These are phyloP conservation scores for Rachicladosporium sp. DNA, from an alignment of 2,329 filamentous ascomycete species.

Conservation along the genomic window DNA sequence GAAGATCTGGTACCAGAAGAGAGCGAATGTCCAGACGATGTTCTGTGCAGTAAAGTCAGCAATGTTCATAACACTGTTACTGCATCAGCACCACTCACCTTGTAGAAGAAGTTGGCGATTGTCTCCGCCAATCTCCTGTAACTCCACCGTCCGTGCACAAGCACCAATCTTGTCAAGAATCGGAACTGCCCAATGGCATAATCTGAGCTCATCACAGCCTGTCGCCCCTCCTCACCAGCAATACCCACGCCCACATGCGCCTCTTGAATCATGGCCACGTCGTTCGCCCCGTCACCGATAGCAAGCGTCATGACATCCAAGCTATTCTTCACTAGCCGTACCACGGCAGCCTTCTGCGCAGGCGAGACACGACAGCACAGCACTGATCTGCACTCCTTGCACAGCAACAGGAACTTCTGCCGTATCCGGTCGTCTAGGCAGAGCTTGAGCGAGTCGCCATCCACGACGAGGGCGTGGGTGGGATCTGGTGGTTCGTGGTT, in stretches of 20 bases:
- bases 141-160: conserved; percentile 93
- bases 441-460: conserved; percentile 84
- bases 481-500: conserved; percentile 77
- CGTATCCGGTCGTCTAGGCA: conserved; percentile 71
- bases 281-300: conserved; percentile 87
- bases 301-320: conserved; percentile 93
- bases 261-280: conserved; percentile 96
- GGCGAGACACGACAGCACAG: conserved; percentile 96
- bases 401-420: conserved; percentile 87
- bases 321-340: conserved; percentile 86
- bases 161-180: conserved; percentile 69
- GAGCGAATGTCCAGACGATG: conserved; percentile 89
- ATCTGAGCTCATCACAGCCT: conserved; percentile 92
- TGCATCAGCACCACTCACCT: conserved; percentile 37
- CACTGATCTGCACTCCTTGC: conserved; percentile 94
- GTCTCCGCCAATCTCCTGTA: conserved; percentile 86
- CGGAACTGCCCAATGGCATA: conserved; percentile 92
- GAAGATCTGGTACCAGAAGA: conserved; percentile 97
- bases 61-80: neutral
- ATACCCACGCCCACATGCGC: conserved; percentile 95
- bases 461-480: conserved; percentile 87
- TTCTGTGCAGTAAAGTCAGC: conserved; percentile 43
- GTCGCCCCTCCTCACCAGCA: conserved; percentile 80
- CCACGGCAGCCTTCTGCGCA: conserved; percentile 93
- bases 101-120: conserved; percentile 99